phyloP scores from a whole-genome alignment of 2,329 filamentous ascomycete species.

The Trichoderma simmonsii region DNA sequence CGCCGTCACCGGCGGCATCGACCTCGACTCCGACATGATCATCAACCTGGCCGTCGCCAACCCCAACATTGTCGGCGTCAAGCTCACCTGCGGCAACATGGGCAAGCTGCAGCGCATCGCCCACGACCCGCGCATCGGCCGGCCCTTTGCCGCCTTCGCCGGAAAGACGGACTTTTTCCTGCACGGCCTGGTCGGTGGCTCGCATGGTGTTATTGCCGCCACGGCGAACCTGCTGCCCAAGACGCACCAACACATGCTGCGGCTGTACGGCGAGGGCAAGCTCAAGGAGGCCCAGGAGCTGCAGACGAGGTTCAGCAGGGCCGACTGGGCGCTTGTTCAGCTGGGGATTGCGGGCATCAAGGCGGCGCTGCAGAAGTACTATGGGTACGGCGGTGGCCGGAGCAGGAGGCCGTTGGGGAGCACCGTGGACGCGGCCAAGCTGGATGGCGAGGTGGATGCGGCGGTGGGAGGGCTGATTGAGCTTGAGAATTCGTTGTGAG shows the following conservation, averaged over 20 bases:
- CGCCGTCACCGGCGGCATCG: constrained; percentile 56
- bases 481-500: constrained; percentile 24
- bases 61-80: constrained; percentile 61
- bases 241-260: constrained; percentile 35
- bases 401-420: constrained; percentile 28
- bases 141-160: constrained; percentile 34
- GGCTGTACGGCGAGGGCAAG: constrained; percentile 33
- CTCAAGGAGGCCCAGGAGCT: constrained; percentile 35
- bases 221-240: constrained; percentile 40
- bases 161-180: constrained; percentile 44
- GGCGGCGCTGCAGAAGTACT: constrained; percentile 25
- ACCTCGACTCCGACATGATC: constrained; percentile 59
- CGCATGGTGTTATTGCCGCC: constrained; percentile 41
- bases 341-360: constrained; percentile 31
- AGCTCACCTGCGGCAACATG: constrained; percentile 64
- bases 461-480: constrained; percentile 23
- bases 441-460: constrained; percentile 24
- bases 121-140: constrained; percentile 35
- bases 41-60: constrained; percentile 47
- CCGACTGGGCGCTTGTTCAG: constrained; percentile 32
- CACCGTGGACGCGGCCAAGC: constrained; percentile 22
- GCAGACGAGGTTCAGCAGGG: constrained; percentile 32
- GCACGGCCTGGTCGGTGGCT: constrained; percentile 38
- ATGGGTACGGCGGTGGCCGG: constrained; percentile 21
- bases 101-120: constrained; percentile 56